Evolutionary conservation across 2,329 filamentous ascomycete species (phyloP), one percentile per base, ranked within the genome.

Genomic region (Pyricularia pennisetigena): DNA sequence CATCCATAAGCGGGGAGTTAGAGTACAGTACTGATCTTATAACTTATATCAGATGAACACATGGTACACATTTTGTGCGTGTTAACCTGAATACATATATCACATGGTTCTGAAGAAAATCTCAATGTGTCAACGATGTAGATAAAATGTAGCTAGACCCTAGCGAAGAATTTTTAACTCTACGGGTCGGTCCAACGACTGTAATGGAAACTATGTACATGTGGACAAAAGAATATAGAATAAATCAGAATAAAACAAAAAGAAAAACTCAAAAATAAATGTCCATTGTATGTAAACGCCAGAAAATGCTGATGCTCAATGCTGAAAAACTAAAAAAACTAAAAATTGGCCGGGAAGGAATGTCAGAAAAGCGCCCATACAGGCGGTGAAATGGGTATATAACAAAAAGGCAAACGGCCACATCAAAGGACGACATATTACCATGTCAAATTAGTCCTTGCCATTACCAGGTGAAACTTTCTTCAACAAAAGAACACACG

Each of bases 401-500:
- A 65, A 35, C 63, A 26, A 57, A 57, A 26, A 29, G 5, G 12
- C 12, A 49, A 49, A 49, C 14, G 23, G 28, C 8, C 24, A 59
- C 20, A 59, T 54, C n/a, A 61, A 32, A 20, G 30, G 49, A 29
- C 24, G n/a, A 57, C 20, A 49, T 3, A 57, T 12, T 28, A 62
- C 10, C 4, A 26, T 26, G n/a, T 14, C 23, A 14, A 1, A 26
- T 28, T 26, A 23, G 23, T 23, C 8, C 23, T 28, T 62, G 10
- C 5, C 59, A 26, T 32, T 76, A 88, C 85, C 85, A 88, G 0
- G 87, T 89, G 74, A 94, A 94, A 70, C 86, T 88, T 79, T 94
- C 91, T 78, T 94, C 91, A 12, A 91, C 81, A 74, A 92, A 92
- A 75, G 93, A 90, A 20, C 94, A 82, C 61, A 89, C 87, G 2